phyloP scores from a whole-genome alignment of 345 rosid species.

The Acer negundo region DNA sequence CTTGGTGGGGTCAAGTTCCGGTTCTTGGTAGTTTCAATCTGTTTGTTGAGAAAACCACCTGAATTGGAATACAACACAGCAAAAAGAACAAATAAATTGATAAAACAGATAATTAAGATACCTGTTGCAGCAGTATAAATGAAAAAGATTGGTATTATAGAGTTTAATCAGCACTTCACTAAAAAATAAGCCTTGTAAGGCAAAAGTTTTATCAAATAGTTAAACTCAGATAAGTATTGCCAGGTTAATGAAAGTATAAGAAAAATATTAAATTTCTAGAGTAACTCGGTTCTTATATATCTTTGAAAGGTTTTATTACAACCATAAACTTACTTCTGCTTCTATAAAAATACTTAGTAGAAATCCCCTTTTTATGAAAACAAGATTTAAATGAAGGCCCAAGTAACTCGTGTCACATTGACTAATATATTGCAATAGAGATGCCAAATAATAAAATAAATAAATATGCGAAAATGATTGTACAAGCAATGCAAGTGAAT shows the following conservation, averaged over 20 bases:
- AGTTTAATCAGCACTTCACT: background rate
- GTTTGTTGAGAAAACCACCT: conserved; percentile 51
- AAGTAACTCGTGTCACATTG: background rate
- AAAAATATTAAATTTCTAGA: too few species aligned
- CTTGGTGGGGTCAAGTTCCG: conserved; percentile 31
- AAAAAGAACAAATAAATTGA: background rate
- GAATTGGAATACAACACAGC: conserved; percentile 17
- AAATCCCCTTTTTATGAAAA: too few species aligned
- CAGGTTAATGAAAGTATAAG: too few species aligned
- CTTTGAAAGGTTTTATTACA: too few species aligned
- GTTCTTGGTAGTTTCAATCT: conserved; percentile 30
- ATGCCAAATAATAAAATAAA: background rate
- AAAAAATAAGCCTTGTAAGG: background rate
- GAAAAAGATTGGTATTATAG: background rate
- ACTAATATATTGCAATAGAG: background rate
- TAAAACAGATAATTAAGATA: background rate
- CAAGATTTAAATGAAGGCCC: background rate
- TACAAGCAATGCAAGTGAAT: background rate
- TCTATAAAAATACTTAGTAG: too few species aligned
- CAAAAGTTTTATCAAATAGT: too few species aligned
- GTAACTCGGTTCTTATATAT: too few species aligned
- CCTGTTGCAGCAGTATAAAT: background rate
- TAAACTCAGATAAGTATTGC: too few species aligned
- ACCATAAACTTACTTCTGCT: too few species aligned
- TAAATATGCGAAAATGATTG: background rate